Evolutionary conservation across 257 asterid species (phyloP).

Genomic region (Verbascum thapsus): DNA sequence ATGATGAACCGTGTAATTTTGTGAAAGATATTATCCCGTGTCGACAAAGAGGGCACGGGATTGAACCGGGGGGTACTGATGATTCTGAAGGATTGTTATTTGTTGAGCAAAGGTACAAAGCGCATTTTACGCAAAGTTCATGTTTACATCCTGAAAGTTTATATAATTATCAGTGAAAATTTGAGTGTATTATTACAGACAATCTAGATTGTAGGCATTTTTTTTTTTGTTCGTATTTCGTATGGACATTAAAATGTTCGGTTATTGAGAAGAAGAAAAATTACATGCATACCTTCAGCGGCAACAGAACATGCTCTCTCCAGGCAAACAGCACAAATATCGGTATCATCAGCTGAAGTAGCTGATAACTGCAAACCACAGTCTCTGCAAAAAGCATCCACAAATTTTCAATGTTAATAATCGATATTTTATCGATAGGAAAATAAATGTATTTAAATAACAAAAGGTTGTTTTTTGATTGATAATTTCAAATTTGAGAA

Average conservation of each 20-base stretch:
- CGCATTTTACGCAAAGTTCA: conserved; percentile 88
- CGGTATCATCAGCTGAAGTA: conserved; percentile 70
- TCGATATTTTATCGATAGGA: neutral
- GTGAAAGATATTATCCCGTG: conserved; percentile 65
- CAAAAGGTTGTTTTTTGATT: too few relatives aligned
- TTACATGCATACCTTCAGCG: conserved; percentile 59
- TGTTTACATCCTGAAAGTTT: conserved; percentile 79
- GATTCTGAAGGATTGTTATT: conserved; percentile 73
- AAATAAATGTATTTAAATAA: conserved; percentile 6
- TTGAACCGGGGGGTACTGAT: conserved; percentile 71
- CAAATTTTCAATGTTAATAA: neutral
- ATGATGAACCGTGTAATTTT: conserved; percentile 66
- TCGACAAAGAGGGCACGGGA: conserved; percentile 87
- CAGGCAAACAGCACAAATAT: conserved; percentile 88
- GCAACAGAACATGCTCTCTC: conserved; percentile 88
- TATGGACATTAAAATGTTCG: neutral
- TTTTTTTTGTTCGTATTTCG: neutral
- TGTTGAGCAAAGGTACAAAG: conserved; percentile 93
- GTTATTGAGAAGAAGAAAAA: neutral
- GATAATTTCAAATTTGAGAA: too few relatives aligned
- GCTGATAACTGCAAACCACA: conserved; percentile 72
- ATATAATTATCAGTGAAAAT: neutral
- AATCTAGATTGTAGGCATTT: neutral
- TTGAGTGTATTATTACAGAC: neutral
- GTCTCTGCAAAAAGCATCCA: conserved; percentile 55